Conservation (phyloP, 2,329 filamentous ascomycete species). For the Zymoseptoria tritici region DNA sequence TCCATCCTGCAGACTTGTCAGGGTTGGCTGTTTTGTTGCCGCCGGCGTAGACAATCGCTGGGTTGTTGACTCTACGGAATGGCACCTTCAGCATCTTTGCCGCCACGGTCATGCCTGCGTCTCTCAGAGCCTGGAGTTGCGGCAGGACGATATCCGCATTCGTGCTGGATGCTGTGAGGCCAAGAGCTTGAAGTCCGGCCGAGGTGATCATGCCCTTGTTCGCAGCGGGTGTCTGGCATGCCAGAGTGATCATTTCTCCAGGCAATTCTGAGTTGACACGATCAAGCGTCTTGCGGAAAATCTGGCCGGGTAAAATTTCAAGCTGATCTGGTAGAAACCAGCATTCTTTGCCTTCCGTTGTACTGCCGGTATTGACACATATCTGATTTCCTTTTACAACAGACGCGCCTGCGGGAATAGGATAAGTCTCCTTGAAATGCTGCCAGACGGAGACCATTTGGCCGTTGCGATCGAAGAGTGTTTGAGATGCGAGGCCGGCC, state of each 20-base stretch:
- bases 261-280: constrained; percentile 1
- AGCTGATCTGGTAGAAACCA: constrained; percentile 6
- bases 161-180: background rate
- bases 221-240: background rate
- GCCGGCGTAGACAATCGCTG: background rate
- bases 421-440: background rate
- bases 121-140: background rate
- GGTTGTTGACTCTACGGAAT: background rate
- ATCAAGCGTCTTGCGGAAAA: background rate
- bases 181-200: background rate
- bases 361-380: constrained; percentile 7
- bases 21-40: too few relatives aligned
- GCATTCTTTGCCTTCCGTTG: background rate
- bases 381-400: background rate
- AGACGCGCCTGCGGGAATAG: background rate
- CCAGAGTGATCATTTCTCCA: constrained; percentile 1
- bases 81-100: background rate
- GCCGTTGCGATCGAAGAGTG: background rate
- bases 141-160: background rate
- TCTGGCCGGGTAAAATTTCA: background rate
- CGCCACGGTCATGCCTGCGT: background rate
- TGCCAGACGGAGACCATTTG: background rate
- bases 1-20: too few relatives aligned
- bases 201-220: background rate
- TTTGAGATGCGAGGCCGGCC: background rate